A percentile compares a stretch with the other conserved stretches of the same genome.
These are phyloP conservation scores for Claviceps digitariae DNA, from an alignment of 2,329 filamentous ascomycete species.

Conservation along the genomic window DNA sequence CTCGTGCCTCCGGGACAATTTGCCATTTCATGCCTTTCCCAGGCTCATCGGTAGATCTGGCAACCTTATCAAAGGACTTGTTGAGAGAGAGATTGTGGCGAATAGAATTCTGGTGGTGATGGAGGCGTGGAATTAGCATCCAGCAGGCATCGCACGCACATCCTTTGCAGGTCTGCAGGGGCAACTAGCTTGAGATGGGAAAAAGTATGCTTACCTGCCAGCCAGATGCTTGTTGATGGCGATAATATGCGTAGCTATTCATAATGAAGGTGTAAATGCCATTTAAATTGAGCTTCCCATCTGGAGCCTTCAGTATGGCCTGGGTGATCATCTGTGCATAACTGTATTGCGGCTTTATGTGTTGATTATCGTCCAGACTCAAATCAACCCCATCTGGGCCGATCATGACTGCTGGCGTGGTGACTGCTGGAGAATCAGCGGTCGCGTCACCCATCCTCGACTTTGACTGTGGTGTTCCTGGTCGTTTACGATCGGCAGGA, in stretches of 20 bases:
- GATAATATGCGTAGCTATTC: conserved; percentile 84
- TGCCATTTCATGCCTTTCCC: conserved; percentile 99
- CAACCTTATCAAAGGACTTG: conserved; percentile 87
- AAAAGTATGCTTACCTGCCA: conserved; percentile 62
- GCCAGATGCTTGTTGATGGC: conserved; percentile 59
- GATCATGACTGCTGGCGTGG: conserved; percentile 24
- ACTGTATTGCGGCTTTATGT: conserved; percentile 90
- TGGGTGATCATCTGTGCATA: conserved; percentile 97
- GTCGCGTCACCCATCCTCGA: conserved; percentile 14
- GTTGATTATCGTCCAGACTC: conserved; percentile 69
- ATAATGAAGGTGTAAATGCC: conserved; percentile 94
- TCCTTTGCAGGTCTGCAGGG: not conserved
- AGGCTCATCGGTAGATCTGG: conserved; percentile 83
- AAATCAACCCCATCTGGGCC: conserved; percentile 52
- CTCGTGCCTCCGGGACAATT: conserved; percentile 68
- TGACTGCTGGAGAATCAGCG: conserved; percentile 19
- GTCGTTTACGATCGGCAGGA: conserved; percentile 45
- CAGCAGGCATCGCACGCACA: not conserved
- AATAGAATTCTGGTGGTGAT: conserved; percentile 62
- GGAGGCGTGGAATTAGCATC: not conserved
- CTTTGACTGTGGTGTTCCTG: conserved; percentile 44
- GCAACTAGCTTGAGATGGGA: not conserved
- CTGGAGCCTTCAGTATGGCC: conserved; percentile 74
- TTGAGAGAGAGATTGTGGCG: conserved; percentile 92
- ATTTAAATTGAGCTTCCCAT: conserved; percentile 79